Conservation (phyloP, 352 stramenopile species). For the Pythium aristosporum region DNA sequence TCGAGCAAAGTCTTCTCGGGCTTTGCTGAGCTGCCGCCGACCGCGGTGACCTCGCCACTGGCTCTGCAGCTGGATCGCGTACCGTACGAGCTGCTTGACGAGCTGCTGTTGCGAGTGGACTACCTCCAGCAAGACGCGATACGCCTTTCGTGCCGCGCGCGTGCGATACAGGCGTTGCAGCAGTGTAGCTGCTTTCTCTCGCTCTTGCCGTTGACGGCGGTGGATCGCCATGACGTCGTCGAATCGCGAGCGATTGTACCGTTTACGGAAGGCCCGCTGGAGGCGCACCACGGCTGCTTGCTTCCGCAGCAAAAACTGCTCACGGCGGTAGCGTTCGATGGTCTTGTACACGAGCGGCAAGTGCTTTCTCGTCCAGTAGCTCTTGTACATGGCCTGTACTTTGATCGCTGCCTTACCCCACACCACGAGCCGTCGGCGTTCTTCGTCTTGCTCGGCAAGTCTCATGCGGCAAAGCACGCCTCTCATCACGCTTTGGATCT, state of each 20-base stretch:
- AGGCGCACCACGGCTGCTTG: conserved; percentile 45
- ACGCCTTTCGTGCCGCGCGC: conserved; percentile 48
- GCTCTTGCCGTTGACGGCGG: conserved; percentile 50
- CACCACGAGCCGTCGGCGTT: conserved; percentile 33
- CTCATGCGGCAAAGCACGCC: conserved; percentile 46
- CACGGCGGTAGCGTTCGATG: conserved; percentile 56
- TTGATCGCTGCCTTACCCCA: conserved; percentile 49
- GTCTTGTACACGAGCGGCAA: conserved; percentile 56
- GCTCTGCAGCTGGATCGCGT: conserved; percentile 62
- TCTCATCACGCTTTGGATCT: conserved; percentile 59
- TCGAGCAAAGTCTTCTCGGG: conserved; percentile 32
- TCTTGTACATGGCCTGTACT: conserved; percentile 59
- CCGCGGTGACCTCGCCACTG: conserved; percentile 57
- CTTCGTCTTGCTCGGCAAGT: conserved; percentile 30
- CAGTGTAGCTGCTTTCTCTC: conserved; percentile 43
- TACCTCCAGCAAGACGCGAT: conserved; percentile 47
- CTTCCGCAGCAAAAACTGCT: conserved; percentile 40
- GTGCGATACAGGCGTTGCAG: conserved; percentile 68
- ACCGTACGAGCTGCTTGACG: conserved; percentile 30
- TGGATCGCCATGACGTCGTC: conserved; percentile 75
- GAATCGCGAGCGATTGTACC: conserved; percentile 67
- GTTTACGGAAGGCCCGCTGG: conserved; percentile 55
- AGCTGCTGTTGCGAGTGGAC: conserved; percentile 43
- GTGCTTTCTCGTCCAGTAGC: conserved; percentile 55
- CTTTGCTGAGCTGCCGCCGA: conserved; percentile 36